phyloP scores from a whole-genome alignment of 176 grass and related monocot genomes.

The Hyparrhenia diplandra region DNA sequence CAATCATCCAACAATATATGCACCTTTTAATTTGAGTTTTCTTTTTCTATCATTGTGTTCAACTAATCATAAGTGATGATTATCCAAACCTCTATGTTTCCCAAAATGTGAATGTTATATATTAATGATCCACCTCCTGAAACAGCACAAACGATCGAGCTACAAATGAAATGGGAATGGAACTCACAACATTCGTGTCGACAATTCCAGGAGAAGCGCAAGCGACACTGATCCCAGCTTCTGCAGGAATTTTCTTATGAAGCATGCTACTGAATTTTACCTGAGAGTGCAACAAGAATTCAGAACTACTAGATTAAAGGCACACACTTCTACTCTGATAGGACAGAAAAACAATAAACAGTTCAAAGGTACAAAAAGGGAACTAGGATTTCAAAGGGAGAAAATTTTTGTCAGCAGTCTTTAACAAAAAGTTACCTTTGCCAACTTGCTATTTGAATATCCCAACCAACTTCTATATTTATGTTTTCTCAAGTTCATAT shows the following conservation, averaged over 20 bases:
- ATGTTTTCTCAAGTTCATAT: constrained; percentile 77
- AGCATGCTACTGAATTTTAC: constrained; percentile 98
- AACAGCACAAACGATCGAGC: neutral
- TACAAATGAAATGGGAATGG: neutral
- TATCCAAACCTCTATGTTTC: neutral
- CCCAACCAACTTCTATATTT: constrained; percentile 77
- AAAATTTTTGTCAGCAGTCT: neutral
- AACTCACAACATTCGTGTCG: constrained; percentile 95
- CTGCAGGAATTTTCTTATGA: constrained; percentile 84
- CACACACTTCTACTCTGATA: neutral
- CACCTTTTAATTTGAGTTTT: neutral
- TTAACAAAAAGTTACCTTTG: constrained; percentile 54
- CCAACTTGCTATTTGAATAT: constrained; percentile 95
- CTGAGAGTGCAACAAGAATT: constrained; percentile 32
- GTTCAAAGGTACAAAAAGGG: neutral
- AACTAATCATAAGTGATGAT: no score
- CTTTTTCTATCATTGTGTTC: neutral
- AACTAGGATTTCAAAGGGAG: neutral
- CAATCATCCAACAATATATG: constrained; percentile 1
- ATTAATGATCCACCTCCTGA: neutral
- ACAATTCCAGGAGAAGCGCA: constrained; percentile 88
- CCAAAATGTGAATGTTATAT: neutral
- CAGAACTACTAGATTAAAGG: neutral
- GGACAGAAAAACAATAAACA: neutral
- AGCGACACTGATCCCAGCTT: constrained; percentile 62